These are phyloP conservation scores for Aspergillus egyptiacus DNA, from an alignment of 495 filamentous ascomycete genomes.

Conservation along the genomic window DNA sequence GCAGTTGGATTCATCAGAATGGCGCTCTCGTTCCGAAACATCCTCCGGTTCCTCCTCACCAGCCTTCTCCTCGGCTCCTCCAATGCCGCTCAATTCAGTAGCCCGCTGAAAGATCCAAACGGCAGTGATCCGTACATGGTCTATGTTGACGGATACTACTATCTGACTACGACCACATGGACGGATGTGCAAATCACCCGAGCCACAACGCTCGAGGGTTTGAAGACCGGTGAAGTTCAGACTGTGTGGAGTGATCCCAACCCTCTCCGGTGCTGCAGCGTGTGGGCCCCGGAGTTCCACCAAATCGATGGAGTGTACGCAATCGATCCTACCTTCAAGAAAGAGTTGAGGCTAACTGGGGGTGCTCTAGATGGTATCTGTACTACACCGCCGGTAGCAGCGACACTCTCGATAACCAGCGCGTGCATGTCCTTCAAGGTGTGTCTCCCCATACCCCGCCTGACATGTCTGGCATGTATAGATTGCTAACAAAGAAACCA, in stretches of 20 bases:
- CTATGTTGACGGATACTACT: constrained; percentile 46
- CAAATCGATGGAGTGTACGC: constrained; percentile 36
- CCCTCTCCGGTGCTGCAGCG: constrained; percentile 34
- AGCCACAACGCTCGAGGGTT: constrained; percentile 41
- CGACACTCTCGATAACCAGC: constrained; percentile 14
- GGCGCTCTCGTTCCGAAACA: neutral
- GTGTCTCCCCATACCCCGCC: neutral
- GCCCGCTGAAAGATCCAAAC: constrained; percentile 9
- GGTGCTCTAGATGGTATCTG: constrained; percentile 12
- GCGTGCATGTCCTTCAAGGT: constrained; percentile 14
- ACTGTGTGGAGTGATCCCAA: constrained; percentile 32
- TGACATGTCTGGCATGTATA: no score
- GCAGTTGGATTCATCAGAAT: neutral
- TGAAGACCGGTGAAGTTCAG: constrained; percentile 38
- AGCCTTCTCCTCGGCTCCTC: neutral
- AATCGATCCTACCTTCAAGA: no score
- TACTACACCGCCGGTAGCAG: constrained; percentile 16
- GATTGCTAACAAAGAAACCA: neutral
- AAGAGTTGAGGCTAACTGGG: neutral
- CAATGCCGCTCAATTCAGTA: constrained; percentile 3
- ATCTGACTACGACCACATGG: constrained; percentile 43
- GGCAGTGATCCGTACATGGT: constrained; percentile 21
- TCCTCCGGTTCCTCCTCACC: neutral
- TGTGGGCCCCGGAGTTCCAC: constrained; percentile 51
- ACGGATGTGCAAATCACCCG: constrained; percentile 43